Evolutionary conservation across 2,329 filamentous ascomycete genomes (phyloP).

Genomic region (Fusarium irregulare): DNA sequence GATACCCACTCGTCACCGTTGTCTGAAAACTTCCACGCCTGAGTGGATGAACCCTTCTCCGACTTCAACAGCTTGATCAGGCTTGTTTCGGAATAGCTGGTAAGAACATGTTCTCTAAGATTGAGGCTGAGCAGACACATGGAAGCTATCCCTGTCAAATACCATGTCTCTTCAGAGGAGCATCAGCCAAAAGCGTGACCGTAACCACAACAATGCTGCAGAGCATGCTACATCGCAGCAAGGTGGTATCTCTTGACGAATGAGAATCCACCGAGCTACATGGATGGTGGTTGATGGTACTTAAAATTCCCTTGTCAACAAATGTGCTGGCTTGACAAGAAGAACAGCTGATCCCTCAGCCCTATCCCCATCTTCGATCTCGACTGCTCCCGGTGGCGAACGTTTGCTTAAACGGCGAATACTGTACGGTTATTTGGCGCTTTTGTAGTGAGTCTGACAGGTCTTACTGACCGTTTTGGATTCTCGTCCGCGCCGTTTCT

Average conservation of each 20-base stretch:
- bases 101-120: constrained; percentile 10
- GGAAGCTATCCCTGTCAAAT: constrained; percentile 11
- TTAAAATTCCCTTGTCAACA: not conserved
- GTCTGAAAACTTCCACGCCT: constrained; percentile 7
- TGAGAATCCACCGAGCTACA: constrained; percentile 6
- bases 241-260: constrained; percentile 28
- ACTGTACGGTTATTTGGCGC: constrained; percentile 4
- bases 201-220: constrained; percentile 25
- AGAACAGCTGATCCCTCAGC: constrained; percentile 43
- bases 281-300: constrained; percentile 12
- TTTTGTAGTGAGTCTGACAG: constrained; percentile 1
- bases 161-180: constrained; percentile 6
- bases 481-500: constrained; percentile 4
- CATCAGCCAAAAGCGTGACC: constrained; percentile 23
- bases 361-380: constrained; percentile 34
- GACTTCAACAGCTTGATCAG: not conserved
- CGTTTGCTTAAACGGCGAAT: not conserved
- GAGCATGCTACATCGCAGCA: constrained; percentile 23
- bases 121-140: constrained; percentile 34
- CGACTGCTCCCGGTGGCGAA: constrained; percentile 25
- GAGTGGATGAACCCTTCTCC: not conserved
- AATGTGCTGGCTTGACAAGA: constrained; percentile 17
- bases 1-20: constrained; percentile 22
- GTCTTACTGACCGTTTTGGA: constrained; percentile 25
- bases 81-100: not conserved